phyloP scores from a whole-genome alignment of 2,329 filamentous ascomycete species.

The Elsinoe batatas region DNA sequence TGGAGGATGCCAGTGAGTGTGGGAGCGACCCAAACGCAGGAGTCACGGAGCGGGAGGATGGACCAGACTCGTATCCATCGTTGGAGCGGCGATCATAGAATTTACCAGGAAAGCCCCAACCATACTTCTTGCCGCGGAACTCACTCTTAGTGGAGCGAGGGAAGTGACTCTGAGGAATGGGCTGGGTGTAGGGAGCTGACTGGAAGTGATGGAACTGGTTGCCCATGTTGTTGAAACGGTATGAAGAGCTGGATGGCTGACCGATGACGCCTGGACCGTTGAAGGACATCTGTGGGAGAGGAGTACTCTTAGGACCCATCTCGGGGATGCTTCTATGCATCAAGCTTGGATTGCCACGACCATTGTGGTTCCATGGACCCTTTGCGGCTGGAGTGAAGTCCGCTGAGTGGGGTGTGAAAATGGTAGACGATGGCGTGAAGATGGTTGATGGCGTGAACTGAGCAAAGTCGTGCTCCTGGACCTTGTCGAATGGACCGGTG shows the following conservation, averaged over 20 bases:
- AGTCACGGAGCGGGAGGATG: constrained; percentile 20
- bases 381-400: neutral
- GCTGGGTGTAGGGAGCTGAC: constrained; percentile 6
- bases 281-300: constrained; percentile 3
- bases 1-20: constrained; percentile 16
- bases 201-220: constrained; percentile 7
- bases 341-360: neutral
- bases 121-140: neutral
- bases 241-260: constrained; percentile 2
- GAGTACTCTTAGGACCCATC: neutral
- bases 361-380: neutral
- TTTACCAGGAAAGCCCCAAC: neutral
- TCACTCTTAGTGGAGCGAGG: constrained; percentile 1
- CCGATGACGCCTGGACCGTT: constrained; percentile 15
- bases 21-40: constrained; percentile 21
- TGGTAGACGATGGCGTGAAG: neutral
- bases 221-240: constrained; percentile 5
- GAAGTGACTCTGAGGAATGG: constrained; percentile 4
- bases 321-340: constrained; percentile 10
- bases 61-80: constrained; percentile 8
- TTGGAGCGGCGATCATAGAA: neutral
- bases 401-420: neutral
- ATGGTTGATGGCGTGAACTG: neutral
- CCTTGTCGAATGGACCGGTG: neutral
- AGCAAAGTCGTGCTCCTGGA: neutral